Evolutionary conservation across 1,139 yeast genomes (phyloP).

Genomic region (Scheffersomyces illinoinensis): DNA sequence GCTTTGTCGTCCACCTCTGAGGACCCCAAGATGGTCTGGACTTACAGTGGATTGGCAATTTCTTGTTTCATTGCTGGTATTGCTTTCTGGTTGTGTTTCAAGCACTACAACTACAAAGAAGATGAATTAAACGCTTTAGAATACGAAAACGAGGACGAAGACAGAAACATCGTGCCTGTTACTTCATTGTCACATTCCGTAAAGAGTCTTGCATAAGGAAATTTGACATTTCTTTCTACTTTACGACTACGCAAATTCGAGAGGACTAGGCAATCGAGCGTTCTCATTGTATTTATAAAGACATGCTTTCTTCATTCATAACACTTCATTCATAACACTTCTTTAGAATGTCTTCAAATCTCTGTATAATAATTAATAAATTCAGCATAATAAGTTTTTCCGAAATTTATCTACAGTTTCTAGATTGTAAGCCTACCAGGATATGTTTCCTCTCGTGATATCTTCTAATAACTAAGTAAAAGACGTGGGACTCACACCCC

Average conservation of each 20-base stretch:
- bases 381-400: background rate
- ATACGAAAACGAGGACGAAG: constrained; percentile 18
- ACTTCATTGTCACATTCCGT: constrained; percentile 13
- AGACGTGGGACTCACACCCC: background rate
- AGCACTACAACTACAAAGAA: constrained; percentile 56
- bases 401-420: background rate
- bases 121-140: constrained; percentile 64
- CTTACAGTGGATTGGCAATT: constrained; percentile 61
- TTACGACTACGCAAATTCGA: background rate
- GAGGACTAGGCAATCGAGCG: background rate
- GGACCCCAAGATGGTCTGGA: constrained; percentile 71
- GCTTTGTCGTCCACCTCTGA: constrained; percentile 66
- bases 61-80: constrained; percentile 62
- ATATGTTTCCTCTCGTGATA: background rate
- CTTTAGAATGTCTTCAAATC: background rate
- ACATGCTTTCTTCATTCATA: background rate
- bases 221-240: background rate
- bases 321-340: background rate
- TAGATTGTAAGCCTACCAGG: background rate
- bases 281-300: background rate
- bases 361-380: background rate
- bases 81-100: constrained; percentile 63
- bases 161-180: constrained; percentile 12
- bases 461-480: background rate
- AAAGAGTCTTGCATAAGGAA: constrained; percentile 14